Conservation (phyloP, 2,329 filamentous ascomycete species). For the Cercospora zeae-maydis region DNA sequence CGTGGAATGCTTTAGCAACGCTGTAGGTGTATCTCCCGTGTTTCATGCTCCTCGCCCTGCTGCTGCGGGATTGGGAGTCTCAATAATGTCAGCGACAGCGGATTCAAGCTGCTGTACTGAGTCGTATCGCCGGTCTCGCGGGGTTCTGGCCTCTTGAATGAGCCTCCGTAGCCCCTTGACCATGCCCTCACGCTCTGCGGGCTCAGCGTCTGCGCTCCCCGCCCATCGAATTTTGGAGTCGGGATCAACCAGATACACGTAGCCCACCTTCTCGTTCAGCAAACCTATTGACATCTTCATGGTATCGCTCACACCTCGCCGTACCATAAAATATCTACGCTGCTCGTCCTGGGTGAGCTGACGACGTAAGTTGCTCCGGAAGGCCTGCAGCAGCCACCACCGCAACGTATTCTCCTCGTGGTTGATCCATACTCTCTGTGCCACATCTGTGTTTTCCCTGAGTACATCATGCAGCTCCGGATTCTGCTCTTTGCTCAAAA, state of each 20-base stretch:
- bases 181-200: slow-evolving; percentile 64
- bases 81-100: slow-evolving; percentile 18
- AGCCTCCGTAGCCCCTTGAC: slow-evolving; percentile 62
- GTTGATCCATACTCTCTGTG: slow-evolving; percentile 83
- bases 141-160: slow-evolving; percentile 50
- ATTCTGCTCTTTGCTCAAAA: slow-evolving; percentile 64
- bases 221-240: slow-evolving; percentile 93
- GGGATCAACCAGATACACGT: slow-evolving; percentile 84
- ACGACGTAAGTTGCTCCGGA: slow-evolving; percentile 47
- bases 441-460: slow-evolving; percentile 49
- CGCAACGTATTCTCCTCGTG: slow-evolving; percentile 74
- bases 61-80: not conserved
- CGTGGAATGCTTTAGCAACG: not conserved
- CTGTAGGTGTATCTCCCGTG: not conserved
- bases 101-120: slow-evolving; percentile 17
- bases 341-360: slow-evolving; percentile 51
- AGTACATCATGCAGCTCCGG: slow-evolving; percentile 64
- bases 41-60: not conserved
- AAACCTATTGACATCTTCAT: slow-evolving; percentile 61
- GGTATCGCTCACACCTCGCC: slow-evolving; percentile 54
- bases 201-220: slow-evolving; percentile 67
- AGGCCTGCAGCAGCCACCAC: slow-evolving; percentile 54
- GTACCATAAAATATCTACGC: slow-evolving; percentile 57
- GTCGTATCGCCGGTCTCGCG: slow-evolving; percentile 17
- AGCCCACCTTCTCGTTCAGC: slow-evolving; percentile 88